Base-by-base conservation (phyloP, 768 basidiomycete species). In the Lactarius sanguifluus region DNA sequence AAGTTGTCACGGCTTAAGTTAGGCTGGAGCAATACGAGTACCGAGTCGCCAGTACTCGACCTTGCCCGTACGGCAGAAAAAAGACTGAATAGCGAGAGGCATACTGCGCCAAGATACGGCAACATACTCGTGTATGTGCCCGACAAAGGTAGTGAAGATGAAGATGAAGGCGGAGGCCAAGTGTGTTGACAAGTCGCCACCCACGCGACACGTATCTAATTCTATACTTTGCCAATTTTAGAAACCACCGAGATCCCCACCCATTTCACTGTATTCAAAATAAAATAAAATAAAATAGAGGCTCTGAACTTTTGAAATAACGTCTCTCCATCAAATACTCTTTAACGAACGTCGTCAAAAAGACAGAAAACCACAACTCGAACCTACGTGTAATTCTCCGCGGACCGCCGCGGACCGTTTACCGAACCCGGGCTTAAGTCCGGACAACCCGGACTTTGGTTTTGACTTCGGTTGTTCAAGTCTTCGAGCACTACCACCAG, bases 11-110 rank as follows among this genome's bases (percentile, higher is more conserved):
- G 83, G 72, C 85, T 81, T n/a, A 88, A 77, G 38, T 79, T 80
- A 1, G 87, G 84, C 74, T 98, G 94, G 40, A 96, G 81, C 16
- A 96, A 82, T 56, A 97, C 90, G 16, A 98, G 84, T 20, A 97
- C 90, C 34, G 86, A 88, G 76, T 89, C 82, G 16, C 91, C 92
- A 12, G 88, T 81, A 77, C 91, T 92, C n/a, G 92, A 93, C 72
- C 81, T 86, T 60, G 91, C 89, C 32, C 69, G 60, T 2, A 64
- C 72, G 15, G 68, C 47, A 13, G 68, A 25, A 6, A 76, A 64
- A 4, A 81, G 61, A 36, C 68, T 72, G 43, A 81, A 57, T 8
- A 77, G 66, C 2, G 75, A 72, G 13, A 75, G 64, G 56, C 77
- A 65, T 58, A 76, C 61, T 55, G 75, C 56, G 25, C 55, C 71